Percentiles rank a stretch among this genome's conserved stretches.
Evolutionary conservation across 441 rosid genomes (phyloP).

Genomic region (Biscutella laevigata): DNA sequence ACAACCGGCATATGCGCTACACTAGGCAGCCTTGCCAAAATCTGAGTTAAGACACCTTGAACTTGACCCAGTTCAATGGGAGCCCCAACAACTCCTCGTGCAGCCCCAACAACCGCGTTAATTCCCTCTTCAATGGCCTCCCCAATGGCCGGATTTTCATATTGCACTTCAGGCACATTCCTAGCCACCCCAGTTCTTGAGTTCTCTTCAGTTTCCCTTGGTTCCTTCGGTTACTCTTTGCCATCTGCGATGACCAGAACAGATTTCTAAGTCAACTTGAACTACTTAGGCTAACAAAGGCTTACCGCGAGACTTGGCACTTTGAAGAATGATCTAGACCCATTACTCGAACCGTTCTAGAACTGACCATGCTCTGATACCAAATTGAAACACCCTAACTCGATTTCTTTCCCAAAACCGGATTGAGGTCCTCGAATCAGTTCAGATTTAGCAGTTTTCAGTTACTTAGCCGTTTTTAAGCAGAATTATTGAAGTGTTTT

Average conservation of each 20-base stretch:
- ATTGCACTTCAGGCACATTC: background rate
- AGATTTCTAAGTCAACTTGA: no score
- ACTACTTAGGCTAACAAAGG: no score
- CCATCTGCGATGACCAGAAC: background rate
- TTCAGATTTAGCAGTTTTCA: no score
- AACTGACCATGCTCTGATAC: no score
- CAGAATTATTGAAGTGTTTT: no score
- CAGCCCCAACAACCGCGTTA: background rate
- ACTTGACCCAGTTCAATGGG: background rate
- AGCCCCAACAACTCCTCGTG: background rate
- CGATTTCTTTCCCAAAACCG: no score
- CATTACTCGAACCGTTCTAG: no score
- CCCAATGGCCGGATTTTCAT: background rate
- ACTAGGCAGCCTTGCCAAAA: background rate
- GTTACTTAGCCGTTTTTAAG: no score
- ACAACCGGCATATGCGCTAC: background rate
- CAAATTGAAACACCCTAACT: no score
- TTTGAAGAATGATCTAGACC: no score
- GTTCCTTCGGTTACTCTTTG: background rate
- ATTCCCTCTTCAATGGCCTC: background rate
- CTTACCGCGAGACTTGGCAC: no score
- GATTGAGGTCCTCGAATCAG: no score
- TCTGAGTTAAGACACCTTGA: background rate
- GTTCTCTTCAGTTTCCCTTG: background rate
- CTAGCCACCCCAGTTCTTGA: background rate